Evolutionary conservation across 108 stramenopile genomes (phyloP).

Genomic region (Cyclotella kingstonii): DNA sequence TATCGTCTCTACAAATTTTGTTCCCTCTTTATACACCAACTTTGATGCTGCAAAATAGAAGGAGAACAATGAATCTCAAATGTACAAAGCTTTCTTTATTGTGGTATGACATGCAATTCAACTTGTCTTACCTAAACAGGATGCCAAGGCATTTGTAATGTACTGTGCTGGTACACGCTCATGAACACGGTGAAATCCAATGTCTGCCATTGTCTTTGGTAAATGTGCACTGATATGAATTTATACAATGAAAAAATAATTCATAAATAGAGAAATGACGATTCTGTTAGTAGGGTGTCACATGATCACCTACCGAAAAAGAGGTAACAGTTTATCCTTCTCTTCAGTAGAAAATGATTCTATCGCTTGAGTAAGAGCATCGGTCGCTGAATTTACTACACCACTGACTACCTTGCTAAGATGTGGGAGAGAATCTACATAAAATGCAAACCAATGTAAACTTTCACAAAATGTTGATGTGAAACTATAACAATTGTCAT

Average conservation of each 20-base stretch:
- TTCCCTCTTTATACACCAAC: conserved; percentile 97
- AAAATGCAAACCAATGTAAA: neutral
- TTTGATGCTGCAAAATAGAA: conserved; percentile 63
- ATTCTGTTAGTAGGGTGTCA: too few species aligned
- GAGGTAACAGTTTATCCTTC: conserved; percentile 62
- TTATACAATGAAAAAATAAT: conserved; percentile 7
- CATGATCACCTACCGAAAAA: conserved; percentile 51
- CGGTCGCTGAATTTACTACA: conserved; percentile 91
- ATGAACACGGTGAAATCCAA: conserved; percentile 77
- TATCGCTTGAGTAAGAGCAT: conserved; percentile 82
- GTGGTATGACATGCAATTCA: neutral
- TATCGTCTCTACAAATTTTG: conserved; percentile 83
- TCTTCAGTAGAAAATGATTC: conserved; percentile 70
- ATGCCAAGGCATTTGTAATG: conserved; percentile 91
- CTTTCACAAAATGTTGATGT: neutral
- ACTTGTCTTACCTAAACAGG: conserved; percentile 46
- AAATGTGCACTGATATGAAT: conserved; percentile 62
- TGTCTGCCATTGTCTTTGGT: conserved; percentile 85
- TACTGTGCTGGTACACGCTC: conserved; percentile 87
- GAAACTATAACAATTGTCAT: neutral
- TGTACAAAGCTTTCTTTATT: too few species aligned
- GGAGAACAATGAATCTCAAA: too few species aligned
- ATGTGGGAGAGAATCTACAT: conserved; percentile 66
- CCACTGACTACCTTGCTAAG: conserved; percentile 87
- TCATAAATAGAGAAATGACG: neutral